Evolutionary conservation across 2,329 filamentous ascomycete genomes (phyloP), one percentile per base, ranked within the genome.

Genomic region (Coccinonectria pachysandricola): DNA sequence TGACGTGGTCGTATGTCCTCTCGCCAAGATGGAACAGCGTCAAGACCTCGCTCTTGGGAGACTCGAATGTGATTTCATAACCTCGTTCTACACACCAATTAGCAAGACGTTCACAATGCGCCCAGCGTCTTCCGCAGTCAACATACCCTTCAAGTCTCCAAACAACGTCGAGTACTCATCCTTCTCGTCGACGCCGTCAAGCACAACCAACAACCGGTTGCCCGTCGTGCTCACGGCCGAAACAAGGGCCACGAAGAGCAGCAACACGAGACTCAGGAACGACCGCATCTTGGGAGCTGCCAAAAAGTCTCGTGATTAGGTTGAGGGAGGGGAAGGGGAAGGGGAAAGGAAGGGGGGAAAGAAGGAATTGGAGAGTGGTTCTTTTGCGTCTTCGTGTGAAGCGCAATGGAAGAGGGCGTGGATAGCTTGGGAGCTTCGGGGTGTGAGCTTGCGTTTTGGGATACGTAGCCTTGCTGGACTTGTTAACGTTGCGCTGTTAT

Each of bases 1-100:
- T 58, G 39, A 96, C 63, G 59, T 98, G 88, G 60, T 96, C 88
- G 59, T 87, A 96, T 37, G 73, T 75, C 54, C 81, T 76, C 62
- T 91, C 84, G 51, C 88, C 91, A 38, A 91, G 75, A 50, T 75
- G 68, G 64, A 95, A 93, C 40, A 98, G 68, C 26, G 73, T 69
- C 45, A 96, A 61, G 26, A 68, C 65, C 27, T 85, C 74, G 53
- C 74, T 81, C 62, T 91, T 91, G 35, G 85, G 83, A 6, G 85
- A 86, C 54, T 87, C 75, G 53, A 86, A 87, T 19, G 71, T 70
- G 42, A 95, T 65, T 34, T 79, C 64, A 57, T 82, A 96, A 40
- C 87, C 88, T 52, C 91, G 76, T 45, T 64, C 91, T 96, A 35
- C 36, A 35, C 12, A 27, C 10, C 5, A 18, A 30, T 23, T 26